A percentile compares a stretch with the other conserved stretches of the same genome.
Evolutionary conservation across 2,329 filamentous ascomycete species (phyloP).

Genomic region (Trichoderma sp.): DNA sequence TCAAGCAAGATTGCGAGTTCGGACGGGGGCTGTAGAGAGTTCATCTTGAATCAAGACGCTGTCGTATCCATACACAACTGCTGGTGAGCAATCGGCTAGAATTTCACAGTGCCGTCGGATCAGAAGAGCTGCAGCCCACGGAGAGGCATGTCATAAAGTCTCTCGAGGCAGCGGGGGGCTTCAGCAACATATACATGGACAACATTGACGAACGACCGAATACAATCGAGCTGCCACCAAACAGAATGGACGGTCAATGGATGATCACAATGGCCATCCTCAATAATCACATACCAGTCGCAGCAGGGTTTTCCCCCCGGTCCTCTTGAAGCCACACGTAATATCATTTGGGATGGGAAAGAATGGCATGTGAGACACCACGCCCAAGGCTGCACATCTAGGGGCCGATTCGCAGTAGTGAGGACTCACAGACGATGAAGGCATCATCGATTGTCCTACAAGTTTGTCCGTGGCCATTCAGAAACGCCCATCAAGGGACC

Average conservation of each 20-base stretch:
- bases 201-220: not conserved
- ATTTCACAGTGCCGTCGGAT: not conserved
- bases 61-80: not conserved
- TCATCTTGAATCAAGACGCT: conserved; percentile 27
- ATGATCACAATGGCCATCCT: conserved; percentile 25
- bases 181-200: conserved; percentile 17
- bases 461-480: not conserved
- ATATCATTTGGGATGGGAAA: conserved; percentile 30
- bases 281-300: conserved; percentile 35
- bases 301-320: conserved; percentile 9
- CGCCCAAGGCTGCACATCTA: conserved; percentile 14
- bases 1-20: conserved; percentile 29
- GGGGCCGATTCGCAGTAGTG: conserved; percentile 8
- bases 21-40: conserved; percentile 8
- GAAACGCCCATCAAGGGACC: not conserved
- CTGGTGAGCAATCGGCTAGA: not conserved
- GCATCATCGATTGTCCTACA: not conserved
- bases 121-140: not conserved
- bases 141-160: not conserved
- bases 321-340: conserved; percentile 15
- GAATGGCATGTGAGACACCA: conserved; percentile 33
- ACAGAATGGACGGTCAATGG: conserved; percentile 27
- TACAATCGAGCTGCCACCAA: conserved; percentile 4
- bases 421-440: not conserved
- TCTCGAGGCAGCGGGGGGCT: conserved; percentile 6